These are phyloP conservation scores for Calonectria hawksworthii DNA, from an alignment of 2,329 filamentous ascomycete species.

Conservation along the genomic window DNA sequence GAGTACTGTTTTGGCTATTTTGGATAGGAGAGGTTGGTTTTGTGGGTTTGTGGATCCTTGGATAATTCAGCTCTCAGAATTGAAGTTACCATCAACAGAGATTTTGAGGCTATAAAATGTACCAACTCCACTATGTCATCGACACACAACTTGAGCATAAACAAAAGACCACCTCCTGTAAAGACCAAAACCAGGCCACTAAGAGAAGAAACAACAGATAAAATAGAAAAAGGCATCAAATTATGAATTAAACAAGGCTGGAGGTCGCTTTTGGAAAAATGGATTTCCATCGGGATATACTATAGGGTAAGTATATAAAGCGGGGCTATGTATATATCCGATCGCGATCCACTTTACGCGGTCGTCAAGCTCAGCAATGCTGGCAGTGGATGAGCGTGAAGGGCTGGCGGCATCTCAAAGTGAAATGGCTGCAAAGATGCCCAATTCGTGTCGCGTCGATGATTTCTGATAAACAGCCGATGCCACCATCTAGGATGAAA, in stretches of 20 bases:
- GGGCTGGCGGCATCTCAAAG: not conserved
- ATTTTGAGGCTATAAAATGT: not conserved
- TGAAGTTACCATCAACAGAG: not conserved
- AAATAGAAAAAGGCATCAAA: not conserved
- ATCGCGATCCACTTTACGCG: not conserved
- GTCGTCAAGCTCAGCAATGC: not conserved
- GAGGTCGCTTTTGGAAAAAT: not conserved
- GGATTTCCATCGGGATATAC: not conserved
- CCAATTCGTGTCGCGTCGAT: not conserved
- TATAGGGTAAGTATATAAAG: conserved; percentile 9
- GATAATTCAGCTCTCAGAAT: not conserved
- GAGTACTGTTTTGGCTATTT: not conserved
- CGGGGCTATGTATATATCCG: conserved; percentile 18
- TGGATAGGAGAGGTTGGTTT: too few species aligned
- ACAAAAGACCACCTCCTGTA: not conserved
- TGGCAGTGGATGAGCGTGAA: conserved; percentile 12
- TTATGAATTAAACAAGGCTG: not conserved
- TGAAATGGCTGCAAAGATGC: not conserved
- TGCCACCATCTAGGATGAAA: not conserved
- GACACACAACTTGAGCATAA: not conserved
- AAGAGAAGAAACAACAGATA: not conserved
- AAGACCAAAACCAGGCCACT: accelerated
- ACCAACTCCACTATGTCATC: not conserved
- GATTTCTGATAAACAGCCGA: not conserved
- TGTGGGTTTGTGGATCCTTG: not conserved